A percentile compares a stretch with the other conserved stretches of the same genome.
Evolutionary conservation across 2,329 filamentous ascomycete species (phyloP).

Genomic region (Phoma sp.): DNA sequence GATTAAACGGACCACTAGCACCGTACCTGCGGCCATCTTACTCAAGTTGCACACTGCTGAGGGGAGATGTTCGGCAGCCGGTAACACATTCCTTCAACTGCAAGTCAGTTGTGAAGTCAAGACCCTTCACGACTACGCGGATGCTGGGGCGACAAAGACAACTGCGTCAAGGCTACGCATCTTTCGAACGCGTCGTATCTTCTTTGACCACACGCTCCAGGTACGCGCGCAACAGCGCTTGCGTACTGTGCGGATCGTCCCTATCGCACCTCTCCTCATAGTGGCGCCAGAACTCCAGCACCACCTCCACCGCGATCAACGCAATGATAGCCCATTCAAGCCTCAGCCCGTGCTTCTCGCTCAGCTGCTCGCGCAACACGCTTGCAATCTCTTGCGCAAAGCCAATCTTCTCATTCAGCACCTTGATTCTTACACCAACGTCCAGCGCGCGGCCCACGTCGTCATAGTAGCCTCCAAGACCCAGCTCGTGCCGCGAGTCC

Average conservation of each 20-base stretch:
- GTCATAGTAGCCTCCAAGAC: constrained; percentile 93
- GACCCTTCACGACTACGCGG: no score
- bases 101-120: no score
- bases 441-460: constrained; percentile 89
- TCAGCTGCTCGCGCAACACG: constrained; percentile 84
- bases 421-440: constrained; percentile 87
- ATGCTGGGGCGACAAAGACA: no score
- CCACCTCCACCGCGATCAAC: constrained; percentile 89
- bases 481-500: constrained; percentile 87
- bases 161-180: no score
- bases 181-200: neutral
- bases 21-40: no score
- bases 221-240: constrained; percentile 48
- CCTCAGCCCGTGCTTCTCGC: constrained; percentile 85
- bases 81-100: no score
- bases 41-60: no score
- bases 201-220: constrained; percentile 23
- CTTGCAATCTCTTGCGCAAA: constrained; percentile 95
- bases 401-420: constrained; percentile 95
- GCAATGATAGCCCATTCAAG: constrained; percentile 96
- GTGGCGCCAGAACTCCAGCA: constrained; percentile 80
- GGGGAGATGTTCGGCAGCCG: no score
- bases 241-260: constrained; percentile 50
- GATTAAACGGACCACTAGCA: no score
- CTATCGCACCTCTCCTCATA: constrained; percentile 65